Percentiles rank a stretch among this genome's conserved stretches.
These are phyloP conservation scores for Fusarium sp. DNA, from an alignment of 2,329 filamentous ascomycete genomes.

Conservation along the genomic window DNA sequence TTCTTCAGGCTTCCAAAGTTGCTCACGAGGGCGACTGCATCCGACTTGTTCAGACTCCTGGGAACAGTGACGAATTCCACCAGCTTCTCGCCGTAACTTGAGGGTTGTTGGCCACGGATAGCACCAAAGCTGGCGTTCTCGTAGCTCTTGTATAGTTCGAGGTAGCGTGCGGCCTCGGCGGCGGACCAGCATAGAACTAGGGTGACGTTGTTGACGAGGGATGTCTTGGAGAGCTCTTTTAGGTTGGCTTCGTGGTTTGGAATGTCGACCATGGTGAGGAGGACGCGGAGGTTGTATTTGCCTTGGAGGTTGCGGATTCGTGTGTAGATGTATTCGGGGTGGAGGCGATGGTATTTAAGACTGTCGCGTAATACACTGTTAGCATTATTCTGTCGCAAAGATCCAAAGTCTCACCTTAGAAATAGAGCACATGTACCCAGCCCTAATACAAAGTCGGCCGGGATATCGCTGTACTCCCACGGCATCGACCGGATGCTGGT, in stretches of 20 bases:
- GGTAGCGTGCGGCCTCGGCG: conserved; percentile 90
- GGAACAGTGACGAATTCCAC: conserved; percentile 95
- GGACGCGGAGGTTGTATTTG: conserved; percentile 86
- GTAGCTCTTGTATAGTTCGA: conserved; percentile 95
- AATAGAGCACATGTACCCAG: conserved; percentile 91
- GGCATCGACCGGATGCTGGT: conserved; percentile 83
- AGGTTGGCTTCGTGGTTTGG: conserved; percentile 90
- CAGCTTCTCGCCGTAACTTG: conserved; percentile 85
- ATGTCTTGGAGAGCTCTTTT: conserved; percentile 92
- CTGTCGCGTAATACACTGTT: conserved; percentile 51
- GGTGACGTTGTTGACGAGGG: conserved; percentile 91
- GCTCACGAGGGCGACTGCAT: conserved; percentile 89
- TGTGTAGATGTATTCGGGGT: conserved; percentile 97
- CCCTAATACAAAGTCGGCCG: conserved; percentile 91
- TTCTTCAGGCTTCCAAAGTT: conserved; percentile 91
- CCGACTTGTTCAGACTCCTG: conserved; percentile 91
- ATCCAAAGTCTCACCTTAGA: conserved; percentile 63
- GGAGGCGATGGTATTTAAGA: conserved; percentile 95
- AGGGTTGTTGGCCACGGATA: conserved; percentile 87
- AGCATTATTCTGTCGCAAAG: neutral
- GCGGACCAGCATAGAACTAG: conserved; percentile 94
- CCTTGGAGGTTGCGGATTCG: conserved; percentile 87
- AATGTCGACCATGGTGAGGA: conserved; percentile 95
- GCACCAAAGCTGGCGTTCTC: conserved; percentile 84
- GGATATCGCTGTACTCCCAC: conserved; percentile 99